Evolutionary conservation across 257 asterid genomes (phyloP).

Genomic region (Penstemon barbatus): DNA sequence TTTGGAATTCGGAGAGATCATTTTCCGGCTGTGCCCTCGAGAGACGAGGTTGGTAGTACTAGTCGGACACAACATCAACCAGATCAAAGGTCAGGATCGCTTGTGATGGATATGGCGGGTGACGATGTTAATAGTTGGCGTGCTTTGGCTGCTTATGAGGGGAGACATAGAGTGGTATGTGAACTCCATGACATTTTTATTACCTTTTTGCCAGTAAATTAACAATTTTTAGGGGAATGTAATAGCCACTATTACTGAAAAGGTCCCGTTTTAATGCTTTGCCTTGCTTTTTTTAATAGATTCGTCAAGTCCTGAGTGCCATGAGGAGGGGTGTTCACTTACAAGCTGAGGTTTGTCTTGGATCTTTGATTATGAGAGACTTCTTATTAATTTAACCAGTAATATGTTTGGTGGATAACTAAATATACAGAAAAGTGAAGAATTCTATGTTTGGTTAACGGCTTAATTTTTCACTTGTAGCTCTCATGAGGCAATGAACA

Average conservation of each 20-base stretch:
- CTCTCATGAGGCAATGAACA: too few species aligned
- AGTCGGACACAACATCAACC: constrained; percentile 43
- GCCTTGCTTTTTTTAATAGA: constrained; percentile 32
- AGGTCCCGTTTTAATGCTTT: neutral
- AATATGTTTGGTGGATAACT: neutral
- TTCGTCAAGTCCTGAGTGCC: constrained; percentile 48
- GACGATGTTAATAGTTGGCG: constrained; percentile 60
- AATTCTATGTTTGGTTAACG: too few species aligned
- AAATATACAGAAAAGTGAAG: too few species aligned
- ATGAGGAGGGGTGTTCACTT: constrained; percentile 40
- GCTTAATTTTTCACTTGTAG: too few species aligned
- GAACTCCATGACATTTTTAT: constrained; percentile 14
- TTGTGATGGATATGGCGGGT: constrained; percentile 43
- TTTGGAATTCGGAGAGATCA: constrained; percentile 56
- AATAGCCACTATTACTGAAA: neutral
- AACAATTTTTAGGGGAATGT: neutral
- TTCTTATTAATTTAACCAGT: neutral
- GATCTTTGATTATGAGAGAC: neutral
- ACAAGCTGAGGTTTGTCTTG: constrained; percentile 42
- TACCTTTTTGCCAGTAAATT: neutral
- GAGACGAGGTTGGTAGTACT: constrained; percentile 45
- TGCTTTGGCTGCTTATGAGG: constrained; percentile 67
- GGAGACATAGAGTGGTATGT: constrained; percentile 73
- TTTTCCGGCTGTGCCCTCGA: constrained; percentile 47
- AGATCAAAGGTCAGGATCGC: constrained; percentile 47